Conservation (phyloP, 2,329 filamentous ascomycete genomes). For the Fusarium longipes region DNA sequence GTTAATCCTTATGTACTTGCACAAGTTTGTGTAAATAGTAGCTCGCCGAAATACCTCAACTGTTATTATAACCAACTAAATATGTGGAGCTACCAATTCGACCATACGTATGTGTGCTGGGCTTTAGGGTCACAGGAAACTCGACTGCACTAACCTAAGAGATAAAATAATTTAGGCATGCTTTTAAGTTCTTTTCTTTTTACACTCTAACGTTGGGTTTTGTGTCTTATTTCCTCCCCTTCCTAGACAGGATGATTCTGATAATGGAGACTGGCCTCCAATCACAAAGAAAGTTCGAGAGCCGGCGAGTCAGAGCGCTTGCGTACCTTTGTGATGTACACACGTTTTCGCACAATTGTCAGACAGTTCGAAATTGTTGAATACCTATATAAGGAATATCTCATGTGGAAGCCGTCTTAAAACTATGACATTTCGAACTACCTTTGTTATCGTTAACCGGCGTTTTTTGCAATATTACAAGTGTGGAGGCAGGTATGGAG, state of each 20-base stretch:
- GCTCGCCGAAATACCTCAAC: too few relatives aligned
- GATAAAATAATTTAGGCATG: conserved; percentile 1
- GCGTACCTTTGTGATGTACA: conserved; percentile 6
- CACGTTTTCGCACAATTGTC: not conserved
- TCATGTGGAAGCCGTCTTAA: not conserved
- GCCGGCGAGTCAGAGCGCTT: not conserved
- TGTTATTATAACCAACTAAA: too few relatives aligned
- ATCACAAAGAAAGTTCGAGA: not conserved
- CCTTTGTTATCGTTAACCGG: too few relatives aligned
- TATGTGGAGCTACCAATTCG: too few relatives aligned
- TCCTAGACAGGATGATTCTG: conserved; percentile 24
- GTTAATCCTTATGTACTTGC: conserved; percentile 1
- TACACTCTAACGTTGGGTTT: too few relatives aligned
- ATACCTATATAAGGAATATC: conserved; percentile 10
- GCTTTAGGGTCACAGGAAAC: too few relatives aligned
- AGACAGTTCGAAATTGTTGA: conserved; percentile 2
- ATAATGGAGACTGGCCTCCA: conserved; percentile 21
- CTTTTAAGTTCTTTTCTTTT: too few relatives aligned
- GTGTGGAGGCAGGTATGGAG: too few relatives aligned
- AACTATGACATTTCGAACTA: not conserved
- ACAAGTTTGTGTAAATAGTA: conserved; percentile 14
- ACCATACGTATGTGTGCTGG: too few relatives aligned
- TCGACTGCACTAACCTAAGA: too few relatives aligned
- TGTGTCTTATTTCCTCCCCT: too few relatives aligned
- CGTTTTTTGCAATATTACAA: not conserved